A percentile compares a stretch with the other conserved stretches of the same genome.
Evolutionary conservation across 805 yeast genomes (phyloP).

Genomic region (Nakazawaea ishiwadae): DNA sequence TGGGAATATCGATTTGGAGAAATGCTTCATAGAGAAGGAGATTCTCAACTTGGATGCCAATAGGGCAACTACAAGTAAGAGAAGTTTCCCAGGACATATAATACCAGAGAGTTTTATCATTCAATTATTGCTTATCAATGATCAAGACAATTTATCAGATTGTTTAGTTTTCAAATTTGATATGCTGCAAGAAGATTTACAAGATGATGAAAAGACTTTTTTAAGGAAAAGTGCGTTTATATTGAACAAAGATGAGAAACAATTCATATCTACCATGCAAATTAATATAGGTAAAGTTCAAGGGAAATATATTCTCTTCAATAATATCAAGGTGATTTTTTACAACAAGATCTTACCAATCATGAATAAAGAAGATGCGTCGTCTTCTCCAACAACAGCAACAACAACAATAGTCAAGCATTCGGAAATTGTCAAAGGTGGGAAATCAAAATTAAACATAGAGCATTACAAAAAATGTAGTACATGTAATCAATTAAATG

Average conservation of each 20-base stretch:
- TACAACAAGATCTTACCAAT: constrained; percentile 14
- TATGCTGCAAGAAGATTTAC: constrained; percentile 15
- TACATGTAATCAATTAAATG: constrained; percentile 4
- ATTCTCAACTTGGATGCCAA: neutral
- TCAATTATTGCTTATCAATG: constrained; percentile 26
- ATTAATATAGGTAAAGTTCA: constrained; percentile 22
- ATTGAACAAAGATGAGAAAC: constrained; percentile 17
- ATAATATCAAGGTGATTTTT: constrained; percentile 26
- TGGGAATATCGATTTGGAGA: constrained; percentile 25
- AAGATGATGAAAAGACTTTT: constrained; percentile 22
- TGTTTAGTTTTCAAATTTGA: constrained; percentile 24
- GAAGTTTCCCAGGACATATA: constrained; percentile 25
- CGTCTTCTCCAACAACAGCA: too few relatives aligned
- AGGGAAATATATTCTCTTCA: constrained; percentile 24
- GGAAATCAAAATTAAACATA: constrained; percentile 20
- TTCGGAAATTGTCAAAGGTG: constrained; percentile 20
- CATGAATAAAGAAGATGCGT: neutral
- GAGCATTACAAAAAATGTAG: constrained; percentile 19
- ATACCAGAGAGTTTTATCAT: constrained; percentile 23
- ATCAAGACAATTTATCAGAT: constrained; percentile 22
- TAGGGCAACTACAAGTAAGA: neutral
- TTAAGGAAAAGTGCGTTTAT: constrained; percentile 21
- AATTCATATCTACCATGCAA: constrained; percentile 23
- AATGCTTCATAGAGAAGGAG: constrained; percentile 20
- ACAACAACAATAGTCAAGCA: constrained; percentile 12